These are phyloP conservation scores for Macrolepiota dolichaula DNA, from an alignment of 768 basidiomycete genomes.

Conservation along the genomic window DNA sequence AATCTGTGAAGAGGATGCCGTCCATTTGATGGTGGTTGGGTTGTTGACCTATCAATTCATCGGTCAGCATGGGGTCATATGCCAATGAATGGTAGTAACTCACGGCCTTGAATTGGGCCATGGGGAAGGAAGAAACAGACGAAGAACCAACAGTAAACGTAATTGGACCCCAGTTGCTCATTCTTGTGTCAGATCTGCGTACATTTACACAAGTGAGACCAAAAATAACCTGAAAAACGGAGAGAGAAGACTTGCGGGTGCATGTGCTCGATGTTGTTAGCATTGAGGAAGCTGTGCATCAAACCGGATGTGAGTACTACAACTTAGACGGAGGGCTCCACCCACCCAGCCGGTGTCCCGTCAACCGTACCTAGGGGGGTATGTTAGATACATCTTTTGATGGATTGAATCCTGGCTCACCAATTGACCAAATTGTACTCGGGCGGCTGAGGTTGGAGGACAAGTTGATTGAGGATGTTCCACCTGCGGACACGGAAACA, in stretches of 20 bases:
- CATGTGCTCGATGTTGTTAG: slow-evolving; percentile 47
- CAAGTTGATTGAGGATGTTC: slow-evolving; percentile 31
- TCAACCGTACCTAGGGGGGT: slow-evolving; percentile 34
- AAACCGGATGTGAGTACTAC: not conserved
- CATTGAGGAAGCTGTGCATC: slow-evolving; percentile 37
- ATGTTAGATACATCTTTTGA: not conserved
- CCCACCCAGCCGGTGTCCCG: slow-evolving; percentile 40
- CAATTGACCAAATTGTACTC: slow-evolving; percentile 41
- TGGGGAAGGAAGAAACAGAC: slow-evolving; percentile 39
- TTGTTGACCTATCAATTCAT: slow-evolving; percentile 31
- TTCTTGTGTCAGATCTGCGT: slow-evolving; percentile 39
- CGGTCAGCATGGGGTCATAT: not conserved
- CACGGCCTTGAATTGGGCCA: slow-evolving; percentile 46
- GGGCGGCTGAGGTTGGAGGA: slow-evolving; percentile 29
- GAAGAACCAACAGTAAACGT: slow-evolving; percentile 42
- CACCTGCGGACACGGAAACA: slow-evolving; percentile 39
- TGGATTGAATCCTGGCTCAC: slow-evolving; percentile 16
- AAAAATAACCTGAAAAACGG: not conserved
- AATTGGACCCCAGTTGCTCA: slow-evolving; percentile 43
- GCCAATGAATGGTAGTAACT: slow-evolving; percentile 3
- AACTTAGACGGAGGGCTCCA: not conserved
- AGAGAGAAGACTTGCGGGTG: slow-evolving; percentile 33
- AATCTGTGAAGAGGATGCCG: slow-evolving; percentile 38
- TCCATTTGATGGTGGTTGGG: slow-evolving; percentile 41
- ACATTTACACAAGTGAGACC: not conserved